These are phyloP conservation scores for Ganoderma resinaceum DNA, from an alignment of 1,284 basidiomycete species.

Conservation along the genomic window DNA sequence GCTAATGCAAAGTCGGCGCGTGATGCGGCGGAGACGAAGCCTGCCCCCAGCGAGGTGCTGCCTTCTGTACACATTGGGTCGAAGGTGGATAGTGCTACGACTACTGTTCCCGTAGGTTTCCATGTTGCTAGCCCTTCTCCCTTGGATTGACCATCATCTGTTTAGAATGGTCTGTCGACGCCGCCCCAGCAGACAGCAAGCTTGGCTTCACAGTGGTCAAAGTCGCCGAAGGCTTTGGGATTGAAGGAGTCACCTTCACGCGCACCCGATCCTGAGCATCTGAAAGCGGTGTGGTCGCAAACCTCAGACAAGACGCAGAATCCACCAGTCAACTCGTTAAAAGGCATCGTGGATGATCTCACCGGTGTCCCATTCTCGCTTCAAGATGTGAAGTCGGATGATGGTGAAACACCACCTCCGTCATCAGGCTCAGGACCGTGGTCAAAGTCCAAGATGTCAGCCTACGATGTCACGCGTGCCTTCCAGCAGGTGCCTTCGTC, in stretches of 20 bases:
- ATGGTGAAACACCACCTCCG: constrained; percentile 80
- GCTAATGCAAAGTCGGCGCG: constrained; percentile 29
- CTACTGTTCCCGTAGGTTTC: constrained; percentile 4
- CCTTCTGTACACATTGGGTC: background rate
- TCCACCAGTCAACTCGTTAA: constrained; percentile 76
- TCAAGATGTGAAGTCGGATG: constrained; percentile 83
- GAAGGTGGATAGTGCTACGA: background rate
- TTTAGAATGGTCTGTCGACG: constrained; percentile 45
- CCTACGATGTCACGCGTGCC: constrained; percentile 80
- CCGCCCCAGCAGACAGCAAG: constrained; percentile 54
- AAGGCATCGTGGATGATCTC: constrained; percentile 80
- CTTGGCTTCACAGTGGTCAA: constrained; percentile 57
- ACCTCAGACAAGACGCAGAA: constrained; percentile 68
- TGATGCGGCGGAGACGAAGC: constrained; percentile 1
- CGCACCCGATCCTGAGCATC: constrained; percentile 76
- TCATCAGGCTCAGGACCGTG: constrained; percentile 57
- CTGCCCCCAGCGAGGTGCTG: background rate
- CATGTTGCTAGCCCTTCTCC: no score
- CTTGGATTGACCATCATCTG: background rate
- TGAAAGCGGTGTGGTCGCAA: constrained; percentile 87
- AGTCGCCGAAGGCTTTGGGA: constrained; percentile 62
- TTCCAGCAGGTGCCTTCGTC: constrained; percentile 80
- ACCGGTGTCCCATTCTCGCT: constrained; percentile 77
- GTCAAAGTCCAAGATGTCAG: constrained; percentile 77
- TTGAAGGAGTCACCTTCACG: constrained; percentile 71